A percentile compares a stretch with the other conserved stretches of the same genome.
These are phyloP conservation scores for Ulmus americana DNA, from an alignment of 331 rosid genomes.

Conservation along the genomic window DNA sequence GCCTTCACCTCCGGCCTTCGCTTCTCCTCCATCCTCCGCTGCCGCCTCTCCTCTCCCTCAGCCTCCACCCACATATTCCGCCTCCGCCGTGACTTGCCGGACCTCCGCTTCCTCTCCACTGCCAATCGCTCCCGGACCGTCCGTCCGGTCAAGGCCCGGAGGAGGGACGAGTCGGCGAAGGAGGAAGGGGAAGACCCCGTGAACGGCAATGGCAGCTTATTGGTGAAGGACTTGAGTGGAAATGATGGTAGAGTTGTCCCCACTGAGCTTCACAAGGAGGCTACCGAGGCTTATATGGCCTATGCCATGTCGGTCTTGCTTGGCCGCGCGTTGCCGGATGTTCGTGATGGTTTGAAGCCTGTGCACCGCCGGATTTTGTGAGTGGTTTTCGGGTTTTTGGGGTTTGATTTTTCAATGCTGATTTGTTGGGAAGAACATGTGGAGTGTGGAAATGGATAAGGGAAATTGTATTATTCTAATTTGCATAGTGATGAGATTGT, in stretches of 20 bases:
- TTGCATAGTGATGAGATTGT: too few relatives aligned
- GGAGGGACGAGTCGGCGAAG: slow-evolving; percentile 30
- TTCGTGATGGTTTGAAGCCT: slow-evolving; percentile 92
- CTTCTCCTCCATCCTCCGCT: slow-evolving; percentile 46
- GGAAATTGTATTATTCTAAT: too few relatives aligned
- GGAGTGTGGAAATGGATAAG: too few relatives aligned
- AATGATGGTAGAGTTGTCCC: slow-evolving; percentile 44
- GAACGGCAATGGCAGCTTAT: slow-evolving; percentile 54
- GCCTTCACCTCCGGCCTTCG: slow-evolving; percentile 59
- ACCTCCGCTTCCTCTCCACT: slow-evolving; percentile 49
- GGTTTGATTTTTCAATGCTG: background rate
- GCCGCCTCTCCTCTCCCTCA: slow-evolving; percentile 27
- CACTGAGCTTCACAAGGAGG: slow-evolving; percentile 71
- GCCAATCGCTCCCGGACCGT: slow-evolving; percentile 2
- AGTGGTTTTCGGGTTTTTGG: slow-evolving; percentile 26
- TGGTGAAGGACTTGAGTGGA: slow-evolving; percentile 30
- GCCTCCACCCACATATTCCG: slow-evolving; percentile 23
- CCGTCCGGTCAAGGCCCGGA: slow-evolving; percentile 23
- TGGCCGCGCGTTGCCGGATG: slow-evolving; percentile 92
- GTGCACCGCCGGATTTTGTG: slow-evolving; percentile 89
- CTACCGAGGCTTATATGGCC: slow-evolving; percentile 77
- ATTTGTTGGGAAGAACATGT: too few relatives aligned
- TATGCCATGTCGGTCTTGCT: slow-evolving; percentile 94
- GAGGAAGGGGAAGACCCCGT: slow-evolving; percentile 8
- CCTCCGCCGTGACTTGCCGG: slow-evolving; percentile 31